These are phyloP conservation scores for Suillus variegatus DNA, from an alignment of 768 basidiomycete species.

Conservation along the genomic window DNA sequence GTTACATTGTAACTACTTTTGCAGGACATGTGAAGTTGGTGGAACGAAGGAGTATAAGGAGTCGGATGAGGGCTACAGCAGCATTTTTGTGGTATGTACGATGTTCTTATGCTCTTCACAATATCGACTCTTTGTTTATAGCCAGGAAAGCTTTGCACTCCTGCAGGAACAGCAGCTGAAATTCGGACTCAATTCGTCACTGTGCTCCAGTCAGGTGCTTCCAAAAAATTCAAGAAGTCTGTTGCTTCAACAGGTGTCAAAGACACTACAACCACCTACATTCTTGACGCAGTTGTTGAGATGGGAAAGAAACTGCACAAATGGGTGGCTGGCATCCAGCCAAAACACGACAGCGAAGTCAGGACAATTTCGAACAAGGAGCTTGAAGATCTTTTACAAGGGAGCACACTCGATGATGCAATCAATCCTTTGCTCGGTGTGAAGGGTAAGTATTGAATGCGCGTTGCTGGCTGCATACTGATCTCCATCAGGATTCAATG, in stretches of 20 bases:
- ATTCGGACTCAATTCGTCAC: slow-evolving; percentile 7
- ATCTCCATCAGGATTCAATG: slow-evolving; percentile 22
- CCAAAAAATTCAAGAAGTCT: slow-evolving; percentile 6
- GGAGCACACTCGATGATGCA: not conserved
- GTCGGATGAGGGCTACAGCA: slow-evolving; percentile 7
- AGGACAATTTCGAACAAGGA: slow-evolving; percentile 3
- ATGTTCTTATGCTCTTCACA: too few species aligned
- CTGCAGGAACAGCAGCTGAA: not conserved
- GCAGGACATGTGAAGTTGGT: slow-evolving; percentile 34
- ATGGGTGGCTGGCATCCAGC: not conserved
- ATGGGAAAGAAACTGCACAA: slow-evolving; percentile 10
- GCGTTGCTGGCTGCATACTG: too few species aligned
- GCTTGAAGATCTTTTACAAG: not conserved
- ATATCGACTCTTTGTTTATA: not conserved
- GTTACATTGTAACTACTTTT: slow-evolving; percentile 33
- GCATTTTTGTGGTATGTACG: too few species aligned
- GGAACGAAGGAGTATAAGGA: slow-evolving; percentile 25
- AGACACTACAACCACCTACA: not conserved
- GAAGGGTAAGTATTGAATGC: not conserved
- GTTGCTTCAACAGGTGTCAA: not conserved
- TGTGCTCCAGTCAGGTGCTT: not conserved
- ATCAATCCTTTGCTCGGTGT: slow-evolving; percentile 13
- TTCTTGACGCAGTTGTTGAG: slow-evolving; percentile 6
- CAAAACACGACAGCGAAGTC: slow-evolving; percentile 3
- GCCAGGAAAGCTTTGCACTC: slow-evolving; percentile 5